phyloP scores from a whole-genome alignment of 1,284 basidiomycete genomes.

The Ganoderma multipileum region DNA sequence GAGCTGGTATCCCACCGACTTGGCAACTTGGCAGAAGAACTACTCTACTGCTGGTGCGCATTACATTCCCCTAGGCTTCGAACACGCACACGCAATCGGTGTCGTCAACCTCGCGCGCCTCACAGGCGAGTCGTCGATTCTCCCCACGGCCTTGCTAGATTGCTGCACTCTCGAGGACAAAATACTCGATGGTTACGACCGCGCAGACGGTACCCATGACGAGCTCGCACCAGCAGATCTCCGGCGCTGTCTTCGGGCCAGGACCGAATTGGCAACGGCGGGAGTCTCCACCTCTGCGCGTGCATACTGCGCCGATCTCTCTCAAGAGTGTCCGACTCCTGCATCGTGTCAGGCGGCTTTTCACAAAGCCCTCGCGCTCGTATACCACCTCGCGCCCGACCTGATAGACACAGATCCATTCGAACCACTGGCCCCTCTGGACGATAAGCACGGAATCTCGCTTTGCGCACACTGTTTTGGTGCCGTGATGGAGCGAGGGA shows the following conservation, averaged over 20 bases:
- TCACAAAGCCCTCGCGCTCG: background rate
- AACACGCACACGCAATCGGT: conserved; percentile 10
- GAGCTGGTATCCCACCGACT: background rate
- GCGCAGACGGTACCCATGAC: conserved; percentile 4
- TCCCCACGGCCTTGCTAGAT: conserved; percentile 21
- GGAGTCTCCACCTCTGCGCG: conserved; percentile 2
- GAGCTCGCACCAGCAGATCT: conserved; percentile 1
- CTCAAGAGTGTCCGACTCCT: background rate
- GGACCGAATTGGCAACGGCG: background rate
- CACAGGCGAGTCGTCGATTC: conserved; percentile 18
- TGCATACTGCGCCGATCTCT: background rate
- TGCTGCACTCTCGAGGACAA: background rate
- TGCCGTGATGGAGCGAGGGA: conserved; percentile 2
- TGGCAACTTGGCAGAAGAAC: background rate
- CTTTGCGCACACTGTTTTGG: conserved; percentile 11
- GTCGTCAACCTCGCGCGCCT: conserved; percentile 23
- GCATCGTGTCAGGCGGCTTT: background rate
- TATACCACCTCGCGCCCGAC: background rate
- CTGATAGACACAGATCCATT: conserved; percentile 3
- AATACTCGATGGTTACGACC: conserved; percentile 8
- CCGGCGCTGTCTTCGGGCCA: conserved; percentile 7
- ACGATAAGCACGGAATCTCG: background rate
- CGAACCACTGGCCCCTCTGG: background rate
- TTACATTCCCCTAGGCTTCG: background rate
- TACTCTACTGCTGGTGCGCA: background rate